phyloP scores from a whole-genome alignment of 768 basidiomycete species.

The Dacryopinax primogenitus region DNA sequence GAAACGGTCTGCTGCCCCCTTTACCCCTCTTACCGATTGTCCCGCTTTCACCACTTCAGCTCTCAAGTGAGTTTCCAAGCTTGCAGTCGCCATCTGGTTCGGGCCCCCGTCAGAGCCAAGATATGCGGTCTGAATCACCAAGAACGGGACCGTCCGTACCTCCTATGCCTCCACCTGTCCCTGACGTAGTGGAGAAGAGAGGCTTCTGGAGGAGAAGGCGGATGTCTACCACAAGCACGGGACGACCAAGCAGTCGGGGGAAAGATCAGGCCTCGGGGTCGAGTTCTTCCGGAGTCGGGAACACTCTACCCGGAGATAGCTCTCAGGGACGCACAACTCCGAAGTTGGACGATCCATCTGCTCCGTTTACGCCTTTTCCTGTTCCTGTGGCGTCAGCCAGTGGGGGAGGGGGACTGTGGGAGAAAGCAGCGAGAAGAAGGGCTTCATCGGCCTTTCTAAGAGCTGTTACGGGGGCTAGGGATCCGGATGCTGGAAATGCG shows the following conservation, averaged over 20 bases:
- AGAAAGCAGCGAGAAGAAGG: not conserved
- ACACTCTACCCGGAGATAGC: too few relatives aligned
- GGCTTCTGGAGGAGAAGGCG: not conserved
- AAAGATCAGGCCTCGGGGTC: not conserved
- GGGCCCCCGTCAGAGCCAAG: too few relatives aligned
- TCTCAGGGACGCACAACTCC: too few relatives aligned
- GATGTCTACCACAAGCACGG: not conserved
- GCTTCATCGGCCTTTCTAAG: not conserved
- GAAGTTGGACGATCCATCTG: too few relatives aligned
- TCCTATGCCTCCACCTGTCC: too few relatives aligned
- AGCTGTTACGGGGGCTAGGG: slow-evolving; percentile 10
- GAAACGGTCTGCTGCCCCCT: not conserved
- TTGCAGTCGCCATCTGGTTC: too few relatives aligned
- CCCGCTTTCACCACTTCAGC: not conserved
- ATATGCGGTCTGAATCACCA: too few relatives aligned
- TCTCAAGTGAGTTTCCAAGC: too few relatives aligned
- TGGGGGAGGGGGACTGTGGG: not conserved
- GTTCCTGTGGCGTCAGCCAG: too few relatives aligned
- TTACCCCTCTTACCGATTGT: not conserved
- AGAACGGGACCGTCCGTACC: too few relatives aligned
- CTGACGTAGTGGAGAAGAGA: not conserved
- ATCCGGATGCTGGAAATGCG: slow-evolving; percentile 10
- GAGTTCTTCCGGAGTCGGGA: not conserved
- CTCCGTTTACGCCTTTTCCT: too few relatives aligned
- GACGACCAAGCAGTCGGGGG: not conserved